Base-by-base conservation (phyloP, 495 filamentous ascomycete species). In the Pyrenula massariospora region DNA sequence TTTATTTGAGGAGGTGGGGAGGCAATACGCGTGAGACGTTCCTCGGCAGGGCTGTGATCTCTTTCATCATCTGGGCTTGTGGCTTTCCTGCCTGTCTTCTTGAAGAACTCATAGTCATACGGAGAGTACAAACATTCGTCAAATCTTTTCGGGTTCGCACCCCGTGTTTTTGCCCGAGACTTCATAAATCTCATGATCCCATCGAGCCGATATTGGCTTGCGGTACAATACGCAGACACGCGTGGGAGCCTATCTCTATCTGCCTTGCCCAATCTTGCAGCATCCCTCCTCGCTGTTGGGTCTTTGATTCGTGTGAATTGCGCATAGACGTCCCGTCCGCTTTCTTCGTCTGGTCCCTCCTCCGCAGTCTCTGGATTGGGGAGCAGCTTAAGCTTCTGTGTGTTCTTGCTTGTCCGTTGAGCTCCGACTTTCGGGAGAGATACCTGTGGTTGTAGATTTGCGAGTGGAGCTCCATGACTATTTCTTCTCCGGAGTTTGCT, bases 81-180 rank as follows among this genome's bases (percentile, higher is more conserved):
- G 51, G 48, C 24, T 52, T 19, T 57, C 60, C 50, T 12, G 68
- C 64, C 49, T 75, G 66, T 54, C 65, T 71, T 73, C 61, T 73
- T 70, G 60, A 74, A 67, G 59, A 60, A 67, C 57, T 71, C 67
- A 60, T 97, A 97, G 60, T 81, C 85, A 67, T 89, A 98, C 0
- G 91, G 88, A 2, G 92, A 88, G 66, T 96, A 98, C 56, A 97
- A 88, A 68, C 93, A 98, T 62, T 98, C 94, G 68, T 98, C 93
- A 58, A 93, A 94, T 48, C 89, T 70, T 68, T 96, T 97, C 10
- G 93, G 91, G 57, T 82, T 86, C 2, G 93, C 79, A 1, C 89
- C 88, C 54, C 87, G 80, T 47, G 77, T 80, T 61, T 84, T 86
- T 22, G 78, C 77, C 52, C 88, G 77, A 10, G 88, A 86, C 69